Evolutionary conservation across 1,139 yeast genomes (phyloP), one percentile per base, ranked within the genome.

Genomic region (Saccharomyces uvarum): DNA sequence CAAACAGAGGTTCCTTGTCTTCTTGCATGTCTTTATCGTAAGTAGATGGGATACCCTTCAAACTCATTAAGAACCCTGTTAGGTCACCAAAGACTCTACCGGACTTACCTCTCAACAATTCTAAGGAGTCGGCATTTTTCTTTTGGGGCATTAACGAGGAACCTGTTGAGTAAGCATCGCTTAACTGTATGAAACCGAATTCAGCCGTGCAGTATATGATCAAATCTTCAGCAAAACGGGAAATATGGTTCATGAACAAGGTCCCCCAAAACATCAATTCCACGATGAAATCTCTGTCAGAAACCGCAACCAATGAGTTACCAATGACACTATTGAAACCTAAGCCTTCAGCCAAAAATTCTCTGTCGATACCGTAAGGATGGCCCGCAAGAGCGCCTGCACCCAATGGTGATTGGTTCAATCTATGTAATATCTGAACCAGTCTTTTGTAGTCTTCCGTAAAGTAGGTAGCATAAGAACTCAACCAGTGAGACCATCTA

Each of bases 331-430:
- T 84, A 56, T 78, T 74, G 65, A 93, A 93, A 0, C 91, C 95
- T 51, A 93, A 78, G 14, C 83, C 86, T 53, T 77, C 67, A 26
- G 98, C 96, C 62, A 93, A 74, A 67, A 75, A 90, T 68, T 91
- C 96, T 70, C 99, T 82, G 72, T 93, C 98, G 62, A 93, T 89
- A 19, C 98, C 98, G 69, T 91, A 93, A 50, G 99, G 99, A 70
- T 93, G 99, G 54, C 99, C 99, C 14, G 99, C 99, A 59, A 93
- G 79, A 3, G 99, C 99, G 65, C 99, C 99, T 8, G 93, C 84
- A 47, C 99, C 99, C 59, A 93, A 78, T 47, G 99, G 99, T 48
- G 90, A 85, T 63, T 80, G 82, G 71, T 95, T 95, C 56, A 90
- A 84, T 72, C 99, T 83, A 57, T 77, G 84, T 62, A 86, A 80